phyloP scores from a whole-genome alignment of 805 yeast genomes.

The Debaryomyces hansenii region DNA sequence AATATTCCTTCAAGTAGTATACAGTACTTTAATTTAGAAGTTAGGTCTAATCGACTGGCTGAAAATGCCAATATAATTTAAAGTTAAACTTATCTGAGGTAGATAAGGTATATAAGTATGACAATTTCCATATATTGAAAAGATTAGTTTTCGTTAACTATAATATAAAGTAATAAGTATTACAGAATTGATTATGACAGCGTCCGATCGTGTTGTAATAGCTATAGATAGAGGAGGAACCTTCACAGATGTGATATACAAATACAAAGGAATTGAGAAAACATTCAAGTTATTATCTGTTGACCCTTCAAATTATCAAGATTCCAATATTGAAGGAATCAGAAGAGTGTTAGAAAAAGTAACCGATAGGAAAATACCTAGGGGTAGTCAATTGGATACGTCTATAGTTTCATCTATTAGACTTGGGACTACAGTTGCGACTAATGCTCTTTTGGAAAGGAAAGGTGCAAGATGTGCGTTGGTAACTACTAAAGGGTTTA shows the following conservation, averaged over 20 bases:
- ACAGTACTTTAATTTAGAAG: too few relatives aligned
- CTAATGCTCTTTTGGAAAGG: slow-evolving; percentile 22
- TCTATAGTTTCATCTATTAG: slow-evolving; percentile 19
- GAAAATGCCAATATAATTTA: too few relatives aligned
- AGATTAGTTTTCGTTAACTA: too few relatives aligned
- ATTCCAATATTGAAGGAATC: slow-evolving; percentile 20
- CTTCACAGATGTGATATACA: slow-evolving; percentile 64
- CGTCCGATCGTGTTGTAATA: not conserved
- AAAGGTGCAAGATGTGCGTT: slow-evolving; percentile 20
- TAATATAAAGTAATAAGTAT: too few relatives aligned
- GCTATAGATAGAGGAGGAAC: slow-evolving; percentile 70
- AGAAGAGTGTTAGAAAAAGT: slow-evolving; percentile 16
- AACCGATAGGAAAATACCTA: slow-evolving; percentile 21
- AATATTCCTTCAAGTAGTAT: too few relatives aligned
- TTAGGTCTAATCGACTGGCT: too few relatives aligned
- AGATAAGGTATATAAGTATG: too few relatives aligned
- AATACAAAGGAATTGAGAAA: not conserved
- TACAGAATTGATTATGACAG: slow-evolving; percentile 7
- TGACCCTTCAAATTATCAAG: slow-evolving; percentile 17
- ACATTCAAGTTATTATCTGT: slow-evolving; percentile 32
- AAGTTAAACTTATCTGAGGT: too few relatives aligned
- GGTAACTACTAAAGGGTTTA: slow-evolving; percentile 21
- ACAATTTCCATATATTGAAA: too few relatives aligned
- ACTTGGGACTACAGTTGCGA: slow-evolving; percentile 31
- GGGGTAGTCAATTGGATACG: slow-evolving; percentile 17